phyloP scores from a whole-genome alignment of 2,329 filamentous ascomycete species.

The Thielaviopsis punctulata region DNA sequence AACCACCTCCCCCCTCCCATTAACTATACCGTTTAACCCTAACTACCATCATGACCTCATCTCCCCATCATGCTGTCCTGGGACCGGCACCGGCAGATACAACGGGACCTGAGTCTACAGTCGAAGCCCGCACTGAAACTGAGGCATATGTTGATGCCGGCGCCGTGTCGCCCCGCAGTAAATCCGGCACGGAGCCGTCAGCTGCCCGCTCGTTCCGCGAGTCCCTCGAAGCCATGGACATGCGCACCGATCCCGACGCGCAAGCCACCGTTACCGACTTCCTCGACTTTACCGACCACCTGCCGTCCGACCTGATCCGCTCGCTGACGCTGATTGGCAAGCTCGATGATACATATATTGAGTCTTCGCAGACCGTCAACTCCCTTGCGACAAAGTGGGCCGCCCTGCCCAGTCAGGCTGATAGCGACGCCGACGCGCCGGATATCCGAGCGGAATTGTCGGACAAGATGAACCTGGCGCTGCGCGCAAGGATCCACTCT shows the following conservation, averaged over 20 bases:
- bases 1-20: no score
- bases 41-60: not conserved
- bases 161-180: constrained; percentile 22
- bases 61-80: not conserved
- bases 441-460: constrained; percentile 44
- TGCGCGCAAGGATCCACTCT: constrained; percentile 39
- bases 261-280: constrained; percentile 55
- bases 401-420: constrained; percentile 31
- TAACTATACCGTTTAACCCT: not conserved
- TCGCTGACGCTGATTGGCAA: constrained; percentile 49
- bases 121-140: not conserved
- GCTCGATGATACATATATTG: constrained; percentile 41
- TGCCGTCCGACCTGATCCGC: constrained; percentile 48
- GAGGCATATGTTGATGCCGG: constrained; percentile 14
- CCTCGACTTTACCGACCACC: constrained; percentile 52
- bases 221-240: constrained; percentile 27
- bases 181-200: constrained; percentile 16
- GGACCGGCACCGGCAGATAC: not conserved
- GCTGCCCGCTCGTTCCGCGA: constrained; percentile 15
- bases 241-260: constrained; percentile 46
- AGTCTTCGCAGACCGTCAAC: constrained; percentile 37
- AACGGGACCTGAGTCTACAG: not conserved
- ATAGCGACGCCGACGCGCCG: constrained; percentile 24
- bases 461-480: constrained; percentile 33
- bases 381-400: constrained; percentile 40